These are phyloP conservation scores for Linnemannia zychae DNA, from an alignment of 192 early-diverging fungal species.

Conservation along the genomic window DNA sequence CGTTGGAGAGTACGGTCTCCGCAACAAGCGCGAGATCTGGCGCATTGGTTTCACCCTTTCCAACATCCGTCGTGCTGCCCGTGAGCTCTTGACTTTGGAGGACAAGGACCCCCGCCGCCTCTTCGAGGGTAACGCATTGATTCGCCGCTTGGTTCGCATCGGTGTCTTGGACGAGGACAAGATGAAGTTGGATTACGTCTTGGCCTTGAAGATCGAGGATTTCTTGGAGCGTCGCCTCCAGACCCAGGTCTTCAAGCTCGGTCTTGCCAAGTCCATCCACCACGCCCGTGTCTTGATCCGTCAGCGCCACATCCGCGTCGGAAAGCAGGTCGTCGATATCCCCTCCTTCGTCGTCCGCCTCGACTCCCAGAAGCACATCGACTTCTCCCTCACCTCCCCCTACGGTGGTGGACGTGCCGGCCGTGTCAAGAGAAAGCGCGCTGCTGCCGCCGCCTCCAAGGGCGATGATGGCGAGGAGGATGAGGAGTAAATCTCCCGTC, in stretches of 20 bases:
- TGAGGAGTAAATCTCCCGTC: conserved; percentile 59
- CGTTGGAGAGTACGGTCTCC: conserved; percentile 96
- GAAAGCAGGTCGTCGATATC: conserved; percentile 98
- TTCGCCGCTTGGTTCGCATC: conserved; percentile 98
- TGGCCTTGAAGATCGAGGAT: conserved; percentile 97
- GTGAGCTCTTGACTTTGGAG: conserved; percentile 98
- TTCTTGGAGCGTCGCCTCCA: conserved; percentile 99
- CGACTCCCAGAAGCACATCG: conserved; percentile 74
- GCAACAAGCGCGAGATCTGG: conserved; percentile 99
- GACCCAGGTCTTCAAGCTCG: conserved; percentile 99
- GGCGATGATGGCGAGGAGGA: conserved; percentile 72
- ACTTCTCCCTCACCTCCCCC: conserved; percentile 87
- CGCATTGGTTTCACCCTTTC: conserved; percentile 96
- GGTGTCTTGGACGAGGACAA: conserved; percentile 98
- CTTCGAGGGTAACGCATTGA: conserved; percentile 99
- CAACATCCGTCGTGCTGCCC: conserved; percentile 99
- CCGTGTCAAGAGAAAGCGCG: conserved; percentile 97
- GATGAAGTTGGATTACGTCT: conserved; percentile 99
- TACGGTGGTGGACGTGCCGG: conserved; percentile 98
- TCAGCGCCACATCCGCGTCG: conserved; percentile 98
- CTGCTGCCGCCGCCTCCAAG: conserved; percentile 73
- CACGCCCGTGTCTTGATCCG: conserved; percentile 99
- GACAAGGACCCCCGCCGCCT: conserved; percentile 97
- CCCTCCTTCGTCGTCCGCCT: conserved; percentile 94
- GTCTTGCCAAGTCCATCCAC: conserved; percentile 98